Evolutionary conservation across 2,329 filamentous ascomycete genomes (phyloP).

Genomic region (Mollisia scopiformis): DNA sequence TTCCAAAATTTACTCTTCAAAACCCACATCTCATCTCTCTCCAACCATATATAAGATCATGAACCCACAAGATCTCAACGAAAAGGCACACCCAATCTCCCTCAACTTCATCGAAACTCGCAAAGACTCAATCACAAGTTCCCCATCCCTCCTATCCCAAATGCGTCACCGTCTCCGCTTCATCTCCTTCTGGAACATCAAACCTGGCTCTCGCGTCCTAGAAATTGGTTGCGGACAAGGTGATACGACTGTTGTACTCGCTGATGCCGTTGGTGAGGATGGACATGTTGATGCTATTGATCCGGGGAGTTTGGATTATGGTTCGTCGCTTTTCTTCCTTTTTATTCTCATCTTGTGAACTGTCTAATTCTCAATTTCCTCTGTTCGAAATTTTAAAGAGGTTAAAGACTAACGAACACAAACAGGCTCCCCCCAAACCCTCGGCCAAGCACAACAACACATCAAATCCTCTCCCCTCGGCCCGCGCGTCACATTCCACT

Average conservation of each 20-base stretch:
- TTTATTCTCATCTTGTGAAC: background rate
- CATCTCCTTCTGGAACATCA: constrained; percentile 40
- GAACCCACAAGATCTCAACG: background rate
- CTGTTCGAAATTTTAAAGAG: background rate
- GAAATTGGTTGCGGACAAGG: constrained; percentile 65
- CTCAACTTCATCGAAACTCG: constrained; percentile 20
- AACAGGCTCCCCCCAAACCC: constrained; percentile 48
- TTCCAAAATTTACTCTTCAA: too few relatives aligned
- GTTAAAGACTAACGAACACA: background rate
- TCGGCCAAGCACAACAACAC: constrained; percentile 50
- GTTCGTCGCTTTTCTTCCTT: constrained; percentile 23
- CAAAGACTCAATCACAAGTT: background rate
- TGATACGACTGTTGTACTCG: constrained; percentile 57
- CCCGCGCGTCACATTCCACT: constrained; percentile 46
- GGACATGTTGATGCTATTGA: constrained; percentile 56
- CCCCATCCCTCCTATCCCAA: constrained; percentile 25
- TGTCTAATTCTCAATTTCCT: background rate
- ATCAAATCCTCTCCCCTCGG: constrained; percentile 46
- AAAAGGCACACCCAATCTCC: constrained; percentile 9
- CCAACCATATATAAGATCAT: background rate
- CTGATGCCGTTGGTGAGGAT: constrained; percentile 46
- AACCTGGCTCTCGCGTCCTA: constrained; percentile 47
- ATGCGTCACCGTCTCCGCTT: constrained; percentile 42
- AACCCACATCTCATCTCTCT: too few relatives aligned
- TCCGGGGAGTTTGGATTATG: constrained; percentile 53